Percentiles rank a stretch among this genome's conserved stretches.
These are phyloP conservation scores for Lodderomyces orthopsilosis DNA, from an alignment of 1,139 yeast species.

Conservation along the genomic window DNA sequence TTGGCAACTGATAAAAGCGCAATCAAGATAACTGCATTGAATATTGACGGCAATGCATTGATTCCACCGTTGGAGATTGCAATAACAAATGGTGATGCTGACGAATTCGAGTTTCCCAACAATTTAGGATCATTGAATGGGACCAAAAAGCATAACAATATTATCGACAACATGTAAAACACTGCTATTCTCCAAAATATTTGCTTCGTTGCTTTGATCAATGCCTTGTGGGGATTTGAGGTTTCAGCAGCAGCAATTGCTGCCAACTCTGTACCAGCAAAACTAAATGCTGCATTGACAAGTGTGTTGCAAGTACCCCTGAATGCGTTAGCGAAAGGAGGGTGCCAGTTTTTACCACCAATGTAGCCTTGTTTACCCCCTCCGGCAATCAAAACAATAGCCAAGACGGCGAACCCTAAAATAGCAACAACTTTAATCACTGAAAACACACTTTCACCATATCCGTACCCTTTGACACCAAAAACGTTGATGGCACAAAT, in stretches of 20 bases:
- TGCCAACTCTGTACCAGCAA: constrained; percentile 43
- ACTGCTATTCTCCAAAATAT: constrained; percentile 45
- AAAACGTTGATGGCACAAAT: constrained; percentile 37
- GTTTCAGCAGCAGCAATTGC: constrained; percentile 45
- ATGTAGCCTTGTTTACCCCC: constrained; percentile 39
- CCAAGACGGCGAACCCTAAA: constrained; percentile 38
- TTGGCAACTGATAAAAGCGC: constrained; percentile 35
- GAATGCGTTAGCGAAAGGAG: constrained; percentile 44
- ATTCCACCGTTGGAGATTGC: constrained; percentile 29
- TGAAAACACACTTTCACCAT: constrained; percentile 42
- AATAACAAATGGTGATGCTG: constrained; percentile 26
- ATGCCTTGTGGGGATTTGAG: constrained; percentile 35
- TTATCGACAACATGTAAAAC: constrained; percentile 39
- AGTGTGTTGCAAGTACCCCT: constrained; percentile 42
- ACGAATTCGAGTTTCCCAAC: constrained; percentile 27
- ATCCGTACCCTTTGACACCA: constrained; percentile 47
- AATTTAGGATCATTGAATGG: constrained; percentile 32
- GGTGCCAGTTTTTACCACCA: constrained; percentile 40
- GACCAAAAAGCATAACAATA: constrained; percentile 39
- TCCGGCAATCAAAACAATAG: constrained; percentile 40
- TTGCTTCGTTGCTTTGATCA: constrained; percentile 43
- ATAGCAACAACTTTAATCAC: constrained; percentile 39
- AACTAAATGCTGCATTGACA: constrained; percentile 42
- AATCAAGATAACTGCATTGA: constrained; percentile 32
- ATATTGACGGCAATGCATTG: constrained; percentile 29